These are phyloP conservation scores for Penicillium sp. DNA, from an alignment of 2,329 filamentous ascomycete genomes.

Conservation along the genomic window DNA sequence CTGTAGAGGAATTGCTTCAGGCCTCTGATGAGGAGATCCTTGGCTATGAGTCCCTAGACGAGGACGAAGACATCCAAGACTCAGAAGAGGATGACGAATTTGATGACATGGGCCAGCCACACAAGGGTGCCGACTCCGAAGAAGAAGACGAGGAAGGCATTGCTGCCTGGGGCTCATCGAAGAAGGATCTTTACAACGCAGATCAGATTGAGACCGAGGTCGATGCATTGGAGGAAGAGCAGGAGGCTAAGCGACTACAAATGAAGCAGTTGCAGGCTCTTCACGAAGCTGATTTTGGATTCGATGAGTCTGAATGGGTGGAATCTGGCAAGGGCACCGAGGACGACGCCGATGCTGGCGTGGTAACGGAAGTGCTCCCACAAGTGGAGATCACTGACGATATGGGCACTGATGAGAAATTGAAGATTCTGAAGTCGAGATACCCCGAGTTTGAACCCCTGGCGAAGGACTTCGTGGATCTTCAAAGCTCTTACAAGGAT, in stretches of 20 bases:
- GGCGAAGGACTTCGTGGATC: conserved; percentile 71
- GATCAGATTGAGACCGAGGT: conserved; percentile 70
- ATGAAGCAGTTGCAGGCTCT: conserved; percentile 87
- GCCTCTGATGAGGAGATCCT: conserved; percentile 64
- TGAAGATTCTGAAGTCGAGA: conserved; percentile 71
- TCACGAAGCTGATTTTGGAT: conserved; percentile 88
- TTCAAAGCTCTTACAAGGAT: conserved; percentile 63
- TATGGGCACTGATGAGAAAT: conserved; percentile 71
- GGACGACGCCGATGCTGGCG: conserved; percentile 51
- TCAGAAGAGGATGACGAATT: conserved; percentile 45
- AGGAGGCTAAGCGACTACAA: conserved; percentile 82
- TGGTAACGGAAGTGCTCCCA: conserved; percentile 83
- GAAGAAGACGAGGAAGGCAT: conserved; percentile 54
- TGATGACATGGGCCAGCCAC: conserved; percentile 27
- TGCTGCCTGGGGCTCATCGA: conserved; percentile 82
- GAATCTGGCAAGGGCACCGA: conserved; percentile 51
- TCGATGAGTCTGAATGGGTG: conserved; percentile 86
- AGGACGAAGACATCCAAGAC: conserved; percentile 34
- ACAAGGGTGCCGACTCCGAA: conserved; percentile 28
- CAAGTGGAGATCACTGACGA: conserved; percentile 77
- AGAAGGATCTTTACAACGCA: conserved; percentile 88
- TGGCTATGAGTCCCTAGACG: conserved; percentile 42
- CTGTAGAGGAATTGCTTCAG: conserved; percentile 56
- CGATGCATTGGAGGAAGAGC: conserved; percentile 85
- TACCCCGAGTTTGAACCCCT: conserved; percentile 93